A percentile compares a stretch with the other conserved stretches of the same genome.
Evolutionary conservation across 805 yeast species (phyloP).

Genomic region (Kodamaea kaohsiungensis): DNA sequence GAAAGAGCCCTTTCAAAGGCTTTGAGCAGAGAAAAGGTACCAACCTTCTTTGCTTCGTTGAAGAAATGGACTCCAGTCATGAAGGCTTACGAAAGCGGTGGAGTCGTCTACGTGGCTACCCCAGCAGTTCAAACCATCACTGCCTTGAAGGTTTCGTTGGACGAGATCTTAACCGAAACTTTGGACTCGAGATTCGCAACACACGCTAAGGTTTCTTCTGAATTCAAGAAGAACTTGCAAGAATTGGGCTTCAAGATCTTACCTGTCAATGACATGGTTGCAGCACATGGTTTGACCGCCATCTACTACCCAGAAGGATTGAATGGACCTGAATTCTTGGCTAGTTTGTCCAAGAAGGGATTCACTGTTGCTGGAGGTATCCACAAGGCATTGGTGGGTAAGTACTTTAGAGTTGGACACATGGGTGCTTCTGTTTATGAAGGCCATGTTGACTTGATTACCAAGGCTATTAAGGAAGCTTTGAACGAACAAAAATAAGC

Average conservation of each 20-base stretch:
- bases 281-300: constrained; percentile 90
- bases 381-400: constrained; percentile 73
- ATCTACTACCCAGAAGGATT: constrained; percentile 78
- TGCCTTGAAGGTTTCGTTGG: constrained; percentile 75
- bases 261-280: constrained; percentile 54
- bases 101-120: constrained; percentile 88
- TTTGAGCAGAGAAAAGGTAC: constrained; percentile 45
- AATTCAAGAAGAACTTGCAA: constrained; percentile 61
- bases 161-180: constrained; percentile 59
- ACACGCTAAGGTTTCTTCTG: constrained; percentile 62
- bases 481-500: constrained; percentile 19
- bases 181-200: constrained; percentile 62
- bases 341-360: constrained; percentile 59
- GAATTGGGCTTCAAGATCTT: constrained; percentile 69
- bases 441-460: constrained; percentile 40
- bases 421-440: constrained; percentile 78
- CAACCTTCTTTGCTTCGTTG: constrained; percentile 67
- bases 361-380: constrained; percentile 88
- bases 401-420: constrained; percentile 93
- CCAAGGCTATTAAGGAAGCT: constrained; percentile 38
- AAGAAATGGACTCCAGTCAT: constrained; percentile 87
- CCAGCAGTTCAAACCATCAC: constrained; percentile 90
- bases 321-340: constrained; percentile 65
- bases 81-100: constrained; percentile 80
- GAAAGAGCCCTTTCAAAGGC: constrained; percentile 71